These are phyloP conservation scores for Quercus agrifolia DNA, from an alignment of 306 rosid species.

Conservation along the genomic window DNA sequence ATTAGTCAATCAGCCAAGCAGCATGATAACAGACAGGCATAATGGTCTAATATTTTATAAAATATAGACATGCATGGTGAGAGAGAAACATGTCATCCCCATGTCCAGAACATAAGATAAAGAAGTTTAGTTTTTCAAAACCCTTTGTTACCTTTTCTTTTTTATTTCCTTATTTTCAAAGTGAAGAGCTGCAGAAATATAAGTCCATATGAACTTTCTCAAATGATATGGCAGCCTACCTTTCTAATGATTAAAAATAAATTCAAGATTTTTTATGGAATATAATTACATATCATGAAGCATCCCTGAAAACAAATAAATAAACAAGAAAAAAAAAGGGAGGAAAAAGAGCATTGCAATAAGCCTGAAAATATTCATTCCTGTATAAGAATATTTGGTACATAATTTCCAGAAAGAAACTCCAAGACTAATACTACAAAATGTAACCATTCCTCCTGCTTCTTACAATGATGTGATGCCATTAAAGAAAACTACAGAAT, in stretches of 20 bases:
- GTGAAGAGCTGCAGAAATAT: neutral
- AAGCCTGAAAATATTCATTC: slow-evolving; percentile 10
- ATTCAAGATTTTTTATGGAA: neutral
- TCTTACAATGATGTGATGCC: slow-evolving; percentile 20
- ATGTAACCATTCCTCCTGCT: slow-evolving; percentile 2
- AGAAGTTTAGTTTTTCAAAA: neutral
- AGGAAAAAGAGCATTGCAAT: neutral
- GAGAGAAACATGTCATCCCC: neutral
- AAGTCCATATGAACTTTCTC: neutral
- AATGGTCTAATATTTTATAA: neutral
- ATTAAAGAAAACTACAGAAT: neutral
- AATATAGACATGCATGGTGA: neutral
- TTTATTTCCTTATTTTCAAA: neutral
- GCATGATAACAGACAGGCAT: neutral
- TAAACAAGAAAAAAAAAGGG: neutral
- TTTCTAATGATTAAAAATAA: neutral
- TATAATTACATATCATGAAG: neutral
- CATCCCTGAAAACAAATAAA: neutral
- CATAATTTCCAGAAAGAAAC: slow-evolving; percentile 7
- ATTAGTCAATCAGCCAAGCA: neutral
- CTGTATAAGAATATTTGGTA: slow-evolving; percentile 10
- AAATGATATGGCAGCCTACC: neutral
- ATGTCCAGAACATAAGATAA: neutral
- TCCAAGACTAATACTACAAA: slow-evolving; percentile 1
- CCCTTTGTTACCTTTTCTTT: neutral